Evolutionary conservation across 768 basidiomycete species (phyloP).

Genomic region (Mycena vulgaris): DNA sequence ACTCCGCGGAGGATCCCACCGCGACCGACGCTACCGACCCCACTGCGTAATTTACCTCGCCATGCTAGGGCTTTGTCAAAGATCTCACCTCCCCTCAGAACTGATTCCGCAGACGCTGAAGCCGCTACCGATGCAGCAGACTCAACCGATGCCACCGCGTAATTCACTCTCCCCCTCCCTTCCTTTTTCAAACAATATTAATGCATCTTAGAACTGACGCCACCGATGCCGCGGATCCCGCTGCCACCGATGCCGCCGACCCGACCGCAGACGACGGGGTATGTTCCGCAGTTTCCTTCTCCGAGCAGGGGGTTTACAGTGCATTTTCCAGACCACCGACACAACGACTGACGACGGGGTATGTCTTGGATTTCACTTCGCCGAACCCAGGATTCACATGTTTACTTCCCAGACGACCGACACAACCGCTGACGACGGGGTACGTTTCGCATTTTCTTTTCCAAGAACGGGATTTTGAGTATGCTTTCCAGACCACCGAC

Average conservation of each 20-base stretch:
- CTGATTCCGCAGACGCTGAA: too few relatives aligned
- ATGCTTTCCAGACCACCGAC: not conserved
- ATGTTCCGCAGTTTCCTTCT: too few relatives aligned
- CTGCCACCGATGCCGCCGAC: too few relatives aligned
- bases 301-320: too few relatives aligned
- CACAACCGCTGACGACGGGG: slow-evolving; percentile 1
- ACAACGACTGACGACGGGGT: not conserved
- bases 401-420: not conserved
- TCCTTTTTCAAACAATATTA: not conserved
- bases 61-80: not conserved
- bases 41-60: not conserved
- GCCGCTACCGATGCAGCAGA: not conserved
- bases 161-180: not conserved
- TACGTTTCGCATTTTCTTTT: too few relatives aligned
- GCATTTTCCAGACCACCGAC: too few relatives aligned
- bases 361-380: not conserved
- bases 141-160: not conserved
- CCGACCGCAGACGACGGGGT: too few relatives aligned
- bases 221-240: not conserved
- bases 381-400: not conserved
- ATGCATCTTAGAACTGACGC: not conserved
- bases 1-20: not conserved
- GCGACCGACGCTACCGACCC: not conserved
- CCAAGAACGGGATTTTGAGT: not conserved
- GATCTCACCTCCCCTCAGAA: not conserved